Conservation (phyloP, 148 eudicot species). For the Pharnaceum exiguum region DNA sequence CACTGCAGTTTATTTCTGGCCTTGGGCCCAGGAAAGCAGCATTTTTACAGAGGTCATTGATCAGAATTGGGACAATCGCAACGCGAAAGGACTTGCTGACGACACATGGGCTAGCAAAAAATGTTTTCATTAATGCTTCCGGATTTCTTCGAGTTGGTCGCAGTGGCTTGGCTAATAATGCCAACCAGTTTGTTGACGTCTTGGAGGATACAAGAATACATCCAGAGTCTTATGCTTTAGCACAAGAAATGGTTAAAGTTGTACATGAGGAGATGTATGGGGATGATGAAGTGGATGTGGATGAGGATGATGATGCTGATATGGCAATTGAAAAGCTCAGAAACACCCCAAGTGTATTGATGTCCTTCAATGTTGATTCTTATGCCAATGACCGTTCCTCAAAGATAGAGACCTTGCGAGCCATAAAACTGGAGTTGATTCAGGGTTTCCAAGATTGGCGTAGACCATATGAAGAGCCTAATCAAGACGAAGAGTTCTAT, state of each 20-base stretch:
- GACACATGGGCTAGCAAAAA: constrained; percentile 75
- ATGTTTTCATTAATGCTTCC: constrained; percentile 82
- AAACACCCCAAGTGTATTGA: constrained; percentile 64
- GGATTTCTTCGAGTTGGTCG: constrained; percentile 93
- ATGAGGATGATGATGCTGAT: constrained; percentile 80
- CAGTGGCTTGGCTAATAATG: constrained; percentile 74
- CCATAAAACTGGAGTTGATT: constrained; percentile 72
- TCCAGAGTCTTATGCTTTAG: constrained; percentile 90
- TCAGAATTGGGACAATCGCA: constrained; percentile 68
- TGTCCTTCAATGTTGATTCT: constrained; percentile 48
- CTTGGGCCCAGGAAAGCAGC: constrained; percentile 97
- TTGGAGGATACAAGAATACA: constrained; percentile 98
- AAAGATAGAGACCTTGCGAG: constrained; percentile 70
- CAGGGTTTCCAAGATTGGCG: constrained; percentile 97
- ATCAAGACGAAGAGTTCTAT: constrained; percentile 72
- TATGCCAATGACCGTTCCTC: constrained; percentile 49
- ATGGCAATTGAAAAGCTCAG: constrained; percentile 93
- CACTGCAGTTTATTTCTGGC: constrained; percentile 92
- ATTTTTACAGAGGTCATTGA: constrained; percentile 73
- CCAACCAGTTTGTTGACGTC: constrained; percentile 78
- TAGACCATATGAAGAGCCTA: constrained; percentile 58
- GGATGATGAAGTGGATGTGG: constrained; percentile 60
- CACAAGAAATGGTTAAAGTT: constrained; percentile 93
- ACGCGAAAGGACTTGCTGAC: constrained; percentile 79
- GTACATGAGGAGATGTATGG: constrained; percentile 51